Conservation (phyloP, 306 rosid genomes). For the Datisca glomerata region DNA sequence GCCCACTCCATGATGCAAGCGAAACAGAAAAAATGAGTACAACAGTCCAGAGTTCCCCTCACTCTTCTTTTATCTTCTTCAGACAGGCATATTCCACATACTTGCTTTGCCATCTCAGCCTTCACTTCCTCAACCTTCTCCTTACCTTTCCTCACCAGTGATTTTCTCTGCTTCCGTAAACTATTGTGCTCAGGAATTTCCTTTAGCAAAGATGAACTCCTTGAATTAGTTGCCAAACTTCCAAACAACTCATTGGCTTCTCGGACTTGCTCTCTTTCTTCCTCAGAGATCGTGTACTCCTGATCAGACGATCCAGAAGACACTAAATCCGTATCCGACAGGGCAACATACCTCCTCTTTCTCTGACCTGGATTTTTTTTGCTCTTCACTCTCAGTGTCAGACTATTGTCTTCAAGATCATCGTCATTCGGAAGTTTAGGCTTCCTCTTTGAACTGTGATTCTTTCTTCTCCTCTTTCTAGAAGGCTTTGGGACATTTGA, state of each 20-base stretch:
- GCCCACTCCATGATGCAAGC: slow-evolving; percentile 97
- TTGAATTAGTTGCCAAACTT: slow-evolving; percentile 28
- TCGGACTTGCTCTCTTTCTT: slow-evolving; percentile 91
- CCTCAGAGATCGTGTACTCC: slow-evolving; percentile 90
- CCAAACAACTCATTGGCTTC: slow-evolving; percentile 66
- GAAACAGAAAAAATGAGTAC: slow-evolving; percentile 90
- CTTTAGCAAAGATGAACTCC: slow-evolving; percentile 32
- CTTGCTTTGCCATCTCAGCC: slow-evolving; percentile 57
- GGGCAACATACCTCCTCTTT: slow-evolving; percentile 25
- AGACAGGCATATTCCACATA: slow-evolving; percentile 86
- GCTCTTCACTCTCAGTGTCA: slow-evolving; percentile 16
- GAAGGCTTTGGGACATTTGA: slow-evolving; percentile 41
- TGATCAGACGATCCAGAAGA: slow-evolving; percentile 48
- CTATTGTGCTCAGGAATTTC: slow-evolving; percentile 24
- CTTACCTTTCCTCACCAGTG: slow-evolving; percentile 63
- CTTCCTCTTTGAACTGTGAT: slow-evolving; percentile 25
- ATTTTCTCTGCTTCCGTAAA: slow-evolving; percentile 34
- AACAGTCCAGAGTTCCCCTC: slow-evolving; percentile 77
- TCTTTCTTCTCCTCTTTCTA: slow-evolving; percentile 46
- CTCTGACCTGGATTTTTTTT: slow-evolving; percentile 21
- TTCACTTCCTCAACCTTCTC: slow-evolving; percentile 67
- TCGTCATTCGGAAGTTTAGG: slow-evolving; percentile 23
- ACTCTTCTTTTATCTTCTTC: slow-evolving; percentile 92
- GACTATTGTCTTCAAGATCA: slow-evolving; percentile 29
- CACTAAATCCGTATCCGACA: slow-evolving; percentile 42